phyloP scores from a whole-genome alignment of 2,329 filamentous ascomycete species.

The Leptographium radiaticola region DNA sequence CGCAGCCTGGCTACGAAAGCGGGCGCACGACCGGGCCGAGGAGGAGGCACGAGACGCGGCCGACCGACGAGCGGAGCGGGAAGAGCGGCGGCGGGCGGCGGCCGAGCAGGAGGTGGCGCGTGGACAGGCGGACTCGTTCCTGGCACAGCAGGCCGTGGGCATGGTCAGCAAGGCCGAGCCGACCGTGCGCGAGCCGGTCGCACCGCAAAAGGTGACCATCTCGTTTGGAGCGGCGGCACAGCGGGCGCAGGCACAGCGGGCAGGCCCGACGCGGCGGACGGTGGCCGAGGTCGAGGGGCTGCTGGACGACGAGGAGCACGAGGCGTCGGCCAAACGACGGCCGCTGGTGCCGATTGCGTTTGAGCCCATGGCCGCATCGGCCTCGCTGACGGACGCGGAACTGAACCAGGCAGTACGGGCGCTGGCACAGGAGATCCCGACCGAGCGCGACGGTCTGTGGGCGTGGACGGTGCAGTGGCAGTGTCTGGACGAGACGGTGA shows the following conservation, averaged over 20 bases:
- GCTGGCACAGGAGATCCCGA: constrained; percentile 81
- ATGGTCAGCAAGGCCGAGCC: constrained; percentile 26
- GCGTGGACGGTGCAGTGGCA: constrained; percentile 91
- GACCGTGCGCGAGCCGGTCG: constrained; percentile 5
- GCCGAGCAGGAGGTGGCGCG: constrained; percentile 65
- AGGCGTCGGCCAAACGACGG: constrained; percentile 50
- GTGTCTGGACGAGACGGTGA: constrained; percentile 66
- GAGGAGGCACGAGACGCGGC: constrained; percentile 70
- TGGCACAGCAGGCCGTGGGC: constrained; percentile 71
- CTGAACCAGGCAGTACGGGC: constrained; percentile 67
- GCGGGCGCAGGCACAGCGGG: constrained; percentile 45
- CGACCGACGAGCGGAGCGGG: constrained; percentile 66
- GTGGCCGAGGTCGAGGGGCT: constrained; percentile 90
- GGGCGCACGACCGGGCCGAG: constrained; percentile 56
- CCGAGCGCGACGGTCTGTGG: constrained; percentile 77
- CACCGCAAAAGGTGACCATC: constrained; percentile 74
- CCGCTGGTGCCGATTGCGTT: constrained; percentile 75
- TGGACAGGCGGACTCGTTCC: constrained; percentile 81
- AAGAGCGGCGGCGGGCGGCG: constrained; percentile 56
- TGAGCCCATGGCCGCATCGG: constrained; percentile 52
- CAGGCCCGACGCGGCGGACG: constrained; percentile 54
- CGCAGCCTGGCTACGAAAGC: constrained; percentile 71
- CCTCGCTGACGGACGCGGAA: constrained; percentile 73
- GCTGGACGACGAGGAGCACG: constrained; percentile 87
- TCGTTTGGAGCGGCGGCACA: constrained; percentile 83